Base-by-base conservation (phyloP, 2,329 filamentous ascomycete species). In the Calonectria fujianensis region DNA sequence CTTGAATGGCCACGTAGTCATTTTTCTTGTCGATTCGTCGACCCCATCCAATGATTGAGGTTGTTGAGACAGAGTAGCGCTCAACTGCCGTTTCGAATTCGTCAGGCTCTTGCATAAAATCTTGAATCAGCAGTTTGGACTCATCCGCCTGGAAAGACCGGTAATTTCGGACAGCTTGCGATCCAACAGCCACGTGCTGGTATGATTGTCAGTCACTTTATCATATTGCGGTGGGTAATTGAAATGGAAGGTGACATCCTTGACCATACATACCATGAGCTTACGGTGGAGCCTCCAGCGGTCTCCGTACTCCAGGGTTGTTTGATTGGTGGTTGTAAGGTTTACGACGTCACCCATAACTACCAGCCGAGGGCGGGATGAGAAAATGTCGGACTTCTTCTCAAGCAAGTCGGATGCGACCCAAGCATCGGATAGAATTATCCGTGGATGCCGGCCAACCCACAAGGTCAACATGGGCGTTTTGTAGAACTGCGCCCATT, bases 11-110 rank as follows among this genome's bases (percentile, higher is more conserved):
- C 5, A 64, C 59, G 32, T 64, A 64, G 32, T 64, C 59, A 31
- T 64, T 64, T n/a, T 64, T 64, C n/a, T 37, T 64, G 32, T 64
- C 59, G 59, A 64, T 64, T 29, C 59, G 31, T 13, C 59, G 59
- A 37, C 59, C 59, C 59, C 59, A 64, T 64, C 59, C 59, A 29
- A 64, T 45, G 35, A 64, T 64, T 5, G 59, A 64, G 59, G 59
- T 64, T 64, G 59, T 64, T 9, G 59, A 64, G 59, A 64, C 27
- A 20, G 59, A 64, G 31, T 64, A 64, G 24, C 59, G 59, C 37
- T 64, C 59, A 45, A 64, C 59, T 16, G 59, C 31, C 16, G 45
- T 32, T 24, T 64, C 59, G 14, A 64, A 64, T 16, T 64, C 59
- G 32, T 64, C 45, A 1, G 45, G 45, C 20, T 50, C 45, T 27